Base-by-base conservation (phyloP, 768 basidiomycete genomes). In the Aureoboletus auriporus region DNA sequence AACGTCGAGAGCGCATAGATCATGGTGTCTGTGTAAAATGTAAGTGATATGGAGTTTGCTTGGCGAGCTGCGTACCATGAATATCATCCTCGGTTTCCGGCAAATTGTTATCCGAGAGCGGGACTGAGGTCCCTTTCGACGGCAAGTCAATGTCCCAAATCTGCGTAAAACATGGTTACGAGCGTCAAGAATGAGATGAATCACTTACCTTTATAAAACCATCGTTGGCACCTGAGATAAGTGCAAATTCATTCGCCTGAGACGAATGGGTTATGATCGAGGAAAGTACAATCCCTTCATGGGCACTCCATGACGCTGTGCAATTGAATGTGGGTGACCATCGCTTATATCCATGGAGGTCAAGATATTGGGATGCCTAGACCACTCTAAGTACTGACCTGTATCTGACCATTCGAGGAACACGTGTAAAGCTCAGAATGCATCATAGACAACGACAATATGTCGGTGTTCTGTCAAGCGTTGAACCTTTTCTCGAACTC, bases 241-340 rank as follows among this genome's bases (percentile, higher is more conserved):
- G 75, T 43, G 64, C 69, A 34, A 59, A 55, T 23, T 49, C 47
- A 23, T 58, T 52, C 23, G 51, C 36, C 27, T 59, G 52, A 6
- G 49, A 38, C 42, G 61, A 75, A 47, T 61, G 62, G 0, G 80
- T 78, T 27, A 88, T 70, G 29, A 84, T 71, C 3, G 88, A 91
- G 5, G 92, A 92, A 14, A 98, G 79, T 2, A 86, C 81, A 46
- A 91, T 92, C 12, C 86, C 89, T 16, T 77, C 69, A 59, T 97
- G 94, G 0, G 80, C 93, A 34, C 71, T 65, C 88, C 93, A 97
- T 0, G 83, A 83, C 0, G 86, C 86, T 0, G 81, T 86, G 57
- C 88, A 88, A 53, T 93, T 84, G 59, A 96, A 97, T 1, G 85
- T 81, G 1, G 83, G 75, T 23, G 90, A 91, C 77, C 86, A 93